phyloP scores from a whole-genome alignment of 192 early-diverging fungal genomes.

The Podila verticillata region DNA sequence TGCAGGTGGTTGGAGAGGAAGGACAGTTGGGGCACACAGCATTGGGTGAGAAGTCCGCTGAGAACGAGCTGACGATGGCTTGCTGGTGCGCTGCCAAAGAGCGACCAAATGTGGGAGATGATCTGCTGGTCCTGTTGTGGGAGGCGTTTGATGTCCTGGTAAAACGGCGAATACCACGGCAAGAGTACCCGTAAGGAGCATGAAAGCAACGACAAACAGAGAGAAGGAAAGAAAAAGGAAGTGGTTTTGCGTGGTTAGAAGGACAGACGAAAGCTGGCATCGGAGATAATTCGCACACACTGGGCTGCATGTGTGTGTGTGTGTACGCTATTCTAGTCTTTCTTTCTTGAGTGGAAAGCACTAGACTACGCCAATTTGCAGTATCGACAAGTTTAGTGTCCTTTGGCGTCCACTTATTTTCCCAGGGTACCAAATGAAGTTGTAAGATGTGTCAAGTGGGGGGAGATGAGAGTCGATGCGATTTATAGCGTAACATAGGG shows the following conservation, averaged over 20 bases:
- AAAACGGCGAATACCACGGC: not conserved
- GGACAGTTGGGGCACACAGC: constrained; percentile 89
- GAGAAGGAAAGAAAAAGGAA: not conserved
- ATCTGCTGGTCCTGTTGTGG: constrained; percentile 64
- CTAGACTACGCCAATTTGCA: not conserved
- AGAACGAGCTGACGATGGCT: constrained; percentile 74
- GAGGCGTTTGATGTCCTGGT: constrained; percentile 66
- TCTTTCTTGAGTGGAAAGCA: not conserved
- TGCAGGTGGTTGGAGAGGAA: constrained; percentile 77
- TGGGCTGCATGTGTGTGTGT: not conserved
- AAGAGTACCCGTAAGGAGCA: not conserved
- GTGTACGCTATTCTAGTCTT: not conserved
- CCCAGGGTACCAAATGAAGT: no score
- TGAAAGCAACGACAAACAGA: not conserved
- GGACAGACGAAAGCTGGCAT: not conserved
- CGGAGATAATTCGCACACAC: not conserved
- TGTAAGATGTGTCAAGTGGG: no score
- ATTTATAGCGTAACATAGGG: not conserved
- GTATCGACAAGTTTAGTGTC: not conserved
- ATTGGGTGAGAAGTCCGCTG: constrained; percentile 80
- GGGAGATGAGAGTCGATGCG: no score
- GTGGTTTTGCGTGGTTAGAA: not conserved
- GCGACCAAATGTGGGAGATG: constrained; percentile 76
- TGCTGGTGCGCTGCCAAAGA: constrained; percentile 74
- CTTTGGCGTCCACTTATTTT: no score